Evolutionary conservation across 495 filamentous ascomycete genomes (phyloP), one percentile per base, ranked within the genome.

Genomic region (Aspergillus leporis): DNA sequence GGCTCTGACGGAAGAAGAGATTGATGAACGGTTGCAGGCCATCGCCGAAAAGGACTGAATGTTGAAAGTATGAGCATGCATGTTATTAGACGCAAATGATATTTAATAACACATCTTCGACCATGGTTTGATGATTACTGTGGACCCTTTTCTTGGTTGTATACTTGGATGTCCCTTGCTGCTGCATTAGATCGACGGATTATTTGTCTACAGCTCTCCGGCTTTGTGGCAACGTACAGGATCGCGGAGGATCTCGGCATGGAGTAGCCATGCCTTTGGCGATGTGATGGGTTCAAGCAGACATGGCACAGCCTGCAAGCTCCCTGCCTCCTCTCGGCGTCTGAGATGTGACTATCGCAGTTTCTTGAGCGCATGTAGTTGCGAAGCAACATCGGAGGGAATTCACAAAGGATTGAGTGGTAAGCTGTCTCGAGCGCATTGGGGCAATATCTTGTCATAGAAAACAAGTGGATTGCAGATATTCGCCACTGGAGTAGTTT

Each of bases 31-130:
- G 71, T 81, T 98, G 77, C 95, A 98, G 79, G 91, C 92, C 51
- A 98, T 98, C 73, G 90, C 89, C 50, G 94, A 98, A 79, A 98
- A 97, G 84, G 94, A 98, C 78, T 98, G 83, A 85, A 64, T 63
- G 61, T 41, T 21, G 56, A 49, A 34, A 34, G 51, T 31, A 40
- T 32, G 40, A 41, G 40, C 47, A 60, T 57, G 23, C 50, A 55
- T 62, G 38, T 53, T 61, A 56, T 28, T 62, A 67, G 65, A 67
- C 50, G 55, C 56, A 49, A 62, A 63, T 54, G 61, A 61, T 60
- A 61, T 34, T 60, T 57, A 61, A 66, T 59, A 55, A 51, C 45
- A 61, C 30, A 60, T 21, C 43, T 47, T 12, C 43, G 43, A 22
- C 43, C 1, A 23, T 10, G 18, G 19, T 47, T 47, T 28, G 25